phyloP scores from a whole-genome alignment of 1,284 basidiomycete species.

The Agroathelia rolfsii region DNA sequence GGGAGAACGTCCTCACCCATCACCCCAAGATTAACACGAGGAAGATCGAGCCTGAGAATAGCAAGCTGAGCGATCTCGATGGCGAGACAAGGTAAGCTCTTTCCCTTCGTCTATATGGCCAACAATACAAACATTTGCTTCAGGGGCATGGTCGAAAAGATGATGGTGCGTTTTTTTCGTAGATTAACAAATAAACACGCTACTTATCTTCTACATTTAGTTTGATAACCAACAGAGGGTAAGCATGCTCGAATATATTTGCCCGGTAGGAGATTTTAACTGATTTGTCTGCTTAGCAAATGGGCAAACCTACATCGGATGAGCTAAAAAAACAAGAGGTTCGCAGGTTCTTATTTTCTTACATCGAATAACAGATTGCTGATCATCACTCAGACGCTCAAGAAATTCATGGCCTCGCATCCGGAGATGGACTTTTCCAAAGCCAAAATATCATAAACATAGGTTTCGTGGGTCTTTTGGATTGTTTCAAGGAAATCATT shows the following conservation, averaged over 20 bases:
- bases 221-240: slow-evolving; percentile 98
- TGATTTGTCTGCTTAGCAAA: slow-evolving; percentile 48
- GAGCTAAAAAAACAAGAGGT: slow-evolving; percentile 84
- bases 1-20: slow-evolving; percentile 93
- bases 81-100: slow-evolving; percentile 70
- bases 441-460: slow-evolving; percentile 69
- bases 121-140: no score
- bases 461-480: slow-evolving; percentile 1
- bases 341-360: neutral
- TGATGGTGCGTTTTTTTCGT: slow-evolving; percentile 82
- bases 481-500: no score
- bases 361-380: slow-evolving; percentile 4
- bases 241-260: slow-evolving; percentile 8
- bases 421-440: slow-evolving; percentile 94
- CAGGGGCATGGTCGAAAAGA: slow-evolving; percentile 98
- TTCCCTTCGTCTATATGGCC: slow-evolving; percentile 8
- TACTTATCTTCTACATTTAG: no score
- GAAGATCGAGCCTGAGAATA: slow-evolving; percentile 94
- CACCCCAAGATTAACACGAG: slow-evolving; percentile 96
- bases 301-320: slow-evolving; percentile 91
- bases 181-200: no score
- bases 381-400: slow-evolving; percentile 73
- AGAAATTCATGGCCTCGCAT: slow-evolving; percentile 84
- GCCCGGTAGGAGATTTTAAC: slow-evolving; percentile 1
- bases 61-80: slow-evolving; percentile 93